Base-by-base conservation (phyloP, 2,329 filamentous ascomycete species). In the Plectosphaerella sp. region DNA sequence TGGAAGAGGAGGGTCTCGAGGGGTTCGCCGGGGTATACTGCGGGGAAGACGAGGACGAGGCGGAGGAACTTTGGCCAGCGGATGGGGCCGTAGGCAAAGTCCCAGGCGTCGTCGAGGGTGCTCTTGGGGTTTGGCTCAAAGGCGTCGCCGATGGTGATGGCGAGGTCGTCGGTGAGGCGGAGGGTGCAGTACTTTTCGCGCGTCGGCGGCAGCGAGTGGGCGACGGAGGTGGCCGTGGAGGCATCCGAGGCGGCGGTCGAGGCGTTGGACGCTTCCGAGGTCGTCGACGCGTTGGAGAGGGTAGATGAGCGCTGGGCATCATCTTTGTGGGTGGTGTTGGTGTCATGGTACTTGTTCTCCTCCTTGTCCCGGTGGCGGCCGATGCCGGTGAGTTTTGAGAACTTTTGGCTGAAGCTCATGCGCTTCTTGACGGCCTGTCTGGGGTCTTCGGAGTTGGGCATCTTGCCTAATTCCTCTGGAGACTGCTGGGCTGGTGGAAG, bases 1-100 rank as follows among this genome's bases (percentile, higher is more conserved):
- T 58, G 56, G 52, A 58, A 58, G 24, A 58, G 47, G 39, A 58
- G 50, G 4, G 56, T 58, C 52, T 58, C 56, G 24, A 58, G 49
- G n/a, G 46, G 35, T 42, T 58, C 56, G 11, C 52, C 47, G 3
- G 20, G 39, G 35, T 49, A 47, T 7, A 41, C 37, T 28, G 54
- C 49, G 5, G 56, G 54, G 35, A 58, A 45, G 42, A 58, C 53
- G 11, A 58, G 52, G 35, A 58, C 52, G 36, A 58, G 52, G 20
- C 56, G 54, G 43, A 58, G 52, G 37, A 49, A 41, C 50, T 58
- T 58, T 36, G 56, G 56, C 24, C 35, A 45, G 5, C 50, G 47
- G 15, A 56, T 51, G 24, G 24, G 28, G 8, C 56, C 54, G 41
- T 58, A 58, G 14, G 52, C 49, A 41, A 58, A 58, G 43, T 41